Evolutionary conservation across 257 asterid genomes (phyloP).

Genomic region (Solanum peruvianum): DNA sequence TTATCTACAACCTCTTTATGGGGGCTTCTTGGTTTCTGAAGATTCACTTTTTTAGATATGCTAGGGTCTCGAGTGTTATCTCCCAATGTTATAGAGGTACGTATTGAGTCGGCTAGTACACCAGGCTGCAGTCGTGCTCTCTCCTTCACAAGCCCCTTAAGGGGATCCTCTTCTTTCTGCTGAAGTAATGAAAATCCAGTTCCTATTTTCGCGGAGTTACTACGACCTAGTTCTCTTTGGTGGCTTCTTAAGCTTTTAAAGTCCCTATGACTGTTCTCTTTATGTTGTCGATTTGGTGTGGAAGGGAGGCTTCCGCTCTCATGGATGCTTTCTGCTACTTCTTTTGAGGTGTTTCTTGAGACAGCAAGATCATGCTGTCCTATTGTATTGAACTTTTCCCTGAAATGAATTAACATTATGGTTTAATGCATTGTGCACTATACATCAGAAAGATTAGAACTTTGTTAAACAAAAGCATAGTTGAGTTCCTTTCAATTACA

Average conservation of each 20-base stretch:
- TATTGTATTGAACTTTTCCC: slow-evolving; percentile 26
- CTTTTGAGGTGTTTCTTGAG: neutral
- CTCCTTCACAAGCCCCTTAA: slow-evolving; percentile 18
- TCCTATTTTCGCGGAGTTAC: neutral
- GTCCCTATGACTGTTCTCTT: slow-evolving; percentile 4
- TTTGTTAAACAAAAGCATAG: neutral
- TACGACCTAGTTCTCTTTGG: neutral
- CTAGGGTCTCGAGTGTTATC: neutral
- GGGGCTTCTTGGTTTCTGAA: neutral
- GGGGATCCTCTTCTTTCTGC: slow-evolving; percentile 4
- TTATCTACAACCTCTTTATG: neutral
- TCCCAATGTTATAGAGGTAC: slow-evolving; percentile 3
- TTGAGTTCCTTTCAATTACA: neutral
- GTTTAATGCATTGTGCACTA: neutral
- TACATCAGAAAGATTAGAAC: neutral
- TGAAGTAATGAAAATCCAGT: neutral
- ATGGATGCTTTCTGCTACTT: neutral
- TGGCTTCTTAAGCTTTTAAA: slow-evolving; percentile 1
- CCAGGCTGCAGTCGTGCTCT: slow-evolving; percentile 8
- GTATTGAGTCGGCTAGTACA: neutral
- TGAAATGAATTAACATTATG: slow-evolving; percentile 1
- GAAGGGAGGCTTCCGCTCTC: neutral
- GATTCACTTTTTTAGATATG: neutral
- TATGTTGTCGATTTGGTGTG: slow-evolving; percentile 2
- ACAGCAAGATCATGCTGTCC: slow-evolving; percentile 5